Evolutionary conservation across 108 stramenopile genomes (phyloP).

Genomic region (Nitzschia inconspicua): DNA sequence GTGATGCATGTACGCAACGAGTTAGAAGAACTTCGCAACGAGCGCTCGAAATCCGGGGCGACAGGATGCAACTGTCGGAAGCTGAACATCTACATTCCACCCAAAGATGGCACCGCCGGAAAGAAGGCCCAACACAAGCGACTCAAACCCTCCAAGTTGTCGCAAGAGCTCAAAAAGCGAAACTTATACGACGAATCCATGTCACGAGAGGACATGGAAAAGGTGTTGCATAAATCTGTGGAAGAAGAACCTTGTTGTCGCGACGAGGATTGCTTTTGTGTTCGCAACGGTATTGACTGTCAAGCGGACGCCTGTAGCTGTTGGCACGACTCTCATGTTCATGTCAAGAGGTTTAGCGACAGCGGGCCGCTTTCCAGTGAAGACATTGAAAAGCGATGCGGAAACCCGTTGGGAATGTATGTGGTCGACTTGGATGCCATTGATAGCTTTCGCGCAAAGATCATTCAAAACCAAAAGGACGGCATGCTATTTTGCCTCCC

Average conservation of each 20-base stretch:
- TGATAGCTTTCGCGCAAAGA: slow-evolving; percentile 38
- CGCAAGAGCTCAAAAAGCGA: slow-evolving; percentile 76
- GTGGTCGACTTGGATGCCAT: slow-evolving; percentile 59
- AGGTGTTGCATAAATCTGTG: slow-evolving; percentile 53
- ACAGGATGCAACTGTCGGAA: slow-evolving; percentile 81
- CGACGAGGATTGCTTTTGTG: slow-evolving; percentile 66
- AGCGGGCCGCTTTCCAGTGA: slow-evolving; percentile 11
- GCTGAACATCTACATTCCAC: slow-evolving; percentile 60
- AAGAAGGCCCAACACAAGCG: slow-evolving; percentile 69
- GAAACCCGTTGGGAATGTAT: slow-evolving; percentile 71
- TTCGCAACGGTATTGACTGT: slow-evolving; percentile 70
- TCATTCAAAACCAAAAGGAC: too few relatives aligned
- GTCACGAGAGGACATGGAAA: slow-evolving; percentile 65
- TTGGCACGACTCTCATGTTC: slow-evolving; percentile 71
- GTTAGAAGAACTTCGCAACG: slow-evolving; percentile 68
- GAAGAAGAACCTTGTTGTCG: slow-evolving; percentile 75
- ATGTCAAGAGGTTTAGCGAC: neutral
- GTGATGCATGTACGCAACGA: slow-evolving; percentile 74
- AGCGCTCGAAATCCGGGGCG: slow-evolving; percentile 45
- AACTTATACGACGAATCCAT: slow-evolving; percentile 39
- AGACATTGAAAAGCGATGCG: slow-evolving; percentile 65
- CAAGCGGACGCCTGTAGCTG: slow-evolving; percentile 84
- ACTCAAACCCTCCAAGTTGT: slow-evolving; percentile 56
- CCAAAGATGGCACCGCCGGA: slow-evolving; percentile 49
- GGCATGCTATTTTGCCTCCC: too few relatives aligned